Evolutionary conservation across 176 grass and related monocot species (phyloP), one percentile per base, ranked within the genome.

Genomic region (Aechmea fasciata): DNA sequence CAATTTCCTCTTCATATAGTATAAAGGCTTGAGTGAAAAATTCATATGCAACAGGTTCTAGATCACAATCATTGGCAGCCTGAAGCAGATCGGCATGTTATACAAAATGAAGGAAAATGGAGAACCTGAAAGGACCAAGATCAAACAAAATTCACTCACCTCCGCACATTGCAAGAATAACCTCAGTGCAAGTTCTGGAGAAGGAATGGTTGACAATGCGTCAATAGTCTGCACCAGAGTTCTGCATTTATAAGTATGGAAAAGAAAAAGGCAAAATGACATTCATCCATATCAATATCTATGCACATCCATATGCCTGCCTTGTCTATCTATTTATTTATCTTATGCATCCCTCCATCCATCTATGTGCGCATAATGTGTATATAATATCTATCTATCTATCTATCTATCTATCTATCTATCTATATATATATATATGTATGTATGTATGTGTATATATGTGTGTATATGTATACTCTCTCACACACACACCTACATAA

Each of bases 11-110:
- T 85, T 97, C 93, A 68, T 97, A 97, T 72, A 99, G 82, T 28
- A 99, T 83, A 78, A 99, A 99, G 75, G 94, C 94, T 87, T 99
- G 94, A 55, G 94, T 93, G 71, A 99, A 93, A 72, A 99, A 99
- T 70, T 99, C 94, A 72, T 99, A 99, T 81, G 94, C 87, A 74
- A 99, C 84, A 11, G 94, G 89, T 77, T 99, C 94, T 65, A 99
- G 66, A 83, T 99, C 89, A 68, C 89, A 99, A 83, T 99, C 94
- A 80, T 93, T 99, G 63, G 94, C 94, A 70, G 94, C 89, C 94
- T 99, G 73, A 77, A 74, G 70, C 65, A 76, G 14, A 54, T 61
- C 33, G 79, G 69, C 41, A 15, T 10, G 13, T 19, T 61, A 61
- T 11, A 19, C 33, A n/a, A 15, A 78, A 76, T 72, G 18, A 83